These are phyloP conservation scores for Starmerella gropengiesseri DNA, from an alignment of 805 yeast species.

Conservation along the genomic window DNA sequence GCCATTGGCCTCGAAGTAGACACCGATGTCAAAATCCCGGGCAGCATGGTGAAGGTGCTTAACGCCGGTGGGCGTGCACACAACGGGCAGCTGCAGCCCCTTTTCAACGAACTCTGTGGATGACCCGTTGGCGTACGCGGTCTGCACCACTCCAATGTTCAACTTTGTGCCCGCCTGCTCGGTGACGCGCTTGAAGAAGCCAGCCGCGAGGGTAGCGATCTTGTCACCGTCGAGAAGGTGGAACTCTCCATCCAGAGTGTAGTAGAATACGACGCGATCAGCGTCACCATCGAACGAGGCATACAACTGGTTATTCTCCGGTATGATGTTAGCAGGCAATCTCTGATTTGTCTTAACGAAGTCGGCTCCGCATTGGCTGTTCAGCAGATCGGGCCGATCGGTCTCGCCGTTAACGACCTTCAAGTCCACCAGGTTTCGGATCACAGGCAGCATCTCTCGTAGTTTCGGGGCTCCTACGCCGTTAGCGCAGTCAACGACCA, in stretches of 20 bases:
- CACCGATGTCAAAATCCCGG: slow-evolving; percentile 72
- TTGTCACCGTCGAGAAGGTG: slow-evolving; percentile 77
- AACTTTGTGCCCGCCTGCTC: slow-evolving; percentile 35
- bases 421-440: slow-evolving; percentile 36
- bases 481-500: slow-evolving; percentile 83
- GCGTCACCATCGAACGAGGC: slow-evolving; percentile 97
- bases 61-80: slow-evolving; percentile 90
- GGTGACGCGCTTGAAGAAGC: slow-evolving; percentile 43
- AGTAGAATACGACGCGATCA: slow-evolving; percentile 76
- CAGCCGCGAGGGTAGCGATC: slow-evolving; percentile 74
- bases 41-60: slow-evolving; percentile 94
- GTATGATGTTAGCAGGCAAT: slow-evolving; percentile 52
- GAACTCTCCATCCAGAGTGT: slow-evolving; percentile 29
- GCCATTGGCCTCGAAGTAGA: slow-evolving; percentile 98
- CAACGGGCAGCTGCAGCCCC: slow-evolving; percentile 60
- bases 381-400: slow-evolving; percentile 47
- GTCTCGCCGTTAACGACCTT: slow-evolving; percentile 43
- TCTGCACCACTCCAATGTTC: slow-evolving; percentile 78
- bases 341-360: slow-evolving; percentile 81
- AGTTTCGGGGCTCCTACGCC: slow-evolving; percentile 91
- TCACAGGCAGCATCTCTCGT: slow-evolving; percentile 36
- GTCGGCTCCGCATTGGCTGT: slow-evolving; percentile 87
- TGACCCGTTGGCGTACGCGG: slow-evolving; percentile 95
- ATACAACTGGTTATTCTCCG: slow-evolving; percentile 40
- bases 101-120: slow-evolving; percentile 63